These are phyloP conservation scores for Aegilops sharonensis DNA, from an alignment of 176 grass and related monocot genomes.

Conservation along the genomic window DNA sequence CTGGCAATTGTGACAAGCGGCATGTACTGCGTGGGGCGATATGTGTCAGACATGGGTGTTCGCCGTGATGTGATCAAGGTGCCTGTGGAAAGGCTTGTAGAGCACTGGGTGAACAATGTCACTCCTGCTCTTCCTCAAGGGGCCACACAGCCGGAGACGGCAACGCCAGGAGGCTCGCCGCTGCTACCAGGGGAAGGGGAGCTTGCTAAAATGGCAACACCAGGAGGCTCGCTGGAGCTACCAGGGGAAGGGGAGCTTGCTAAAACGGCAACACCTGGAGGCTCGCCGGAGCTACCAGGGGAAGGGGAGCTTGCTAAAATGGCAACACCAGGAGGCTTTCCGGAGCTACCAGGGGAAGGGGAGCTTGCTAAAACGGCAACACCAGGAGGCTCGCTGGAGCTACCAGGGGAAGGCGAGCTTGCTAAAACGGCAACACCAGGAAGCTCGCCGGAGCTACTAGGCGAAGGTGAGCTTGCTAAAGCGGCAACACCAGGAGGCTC, in stretches of 20 bases:
- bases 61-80: constrained; percentile 65
- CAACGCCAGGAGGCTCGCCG: not conserved
- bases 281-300: not conserved
- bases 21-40: constrained; percentile 60
- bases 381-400: not conserved
- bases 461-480: not conserved
- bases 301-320: not conserved
- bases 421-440: not conserved
- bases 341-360: not conserved
- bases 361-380: not conserved
- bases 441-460: not conserved
- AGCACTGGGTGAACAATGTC: constrained; percentile 20
- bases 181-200: not conserved
- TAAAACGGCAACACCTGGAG: not conserved
- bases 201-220: not conserved
- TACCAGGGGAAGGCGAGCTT: not conserved
- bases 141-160: not conserved
- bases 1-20: constrained; percentile 44
- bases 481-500: not conserved
- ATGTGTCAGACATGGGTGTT: constrained; percentile 55
- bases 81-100: constrained; percentile 50
- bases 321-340: not conserved
- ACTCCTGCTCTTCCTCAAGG: not conserved
- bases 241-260: not conserved
- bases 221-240: not conserved